Base-by-base conservation (phyloP, 306 rosid species). In the Fragaria nilgerrensis region DNA sequence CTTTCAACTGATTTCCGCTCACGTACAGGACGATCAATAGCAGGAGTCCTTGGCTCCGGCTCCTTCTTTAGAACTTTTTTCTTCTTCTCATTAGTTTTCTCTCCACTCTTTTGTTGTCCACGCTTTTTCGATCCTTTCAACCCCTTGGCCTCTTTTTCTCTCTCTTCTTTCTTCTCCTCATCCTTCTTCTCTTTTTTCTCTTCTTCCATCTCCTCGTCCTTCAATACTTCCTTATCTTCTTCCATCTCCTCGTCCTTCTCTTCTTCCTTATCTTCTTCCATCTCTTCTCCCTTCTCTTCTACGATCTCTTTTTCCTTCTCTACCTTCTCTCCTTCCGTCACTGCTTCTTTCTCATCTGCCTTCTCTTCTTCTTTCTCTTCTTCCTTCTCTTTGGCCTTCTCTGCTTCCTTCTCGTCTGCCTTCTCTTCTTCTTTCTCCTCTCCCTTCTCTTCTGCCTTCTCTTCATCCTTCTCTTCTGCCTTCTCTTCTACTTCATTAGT, bases 1-100 rank as follows among this genome's bases (percentile, higher is more conserved):
- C 99, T 91, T 85, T 96, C 99, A 83, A 96, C 99, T 44, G 90
- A 82, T 84, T 96, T 96, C 77, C 99, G 91, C 81, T 92, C 99
- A 27, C 99, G 96, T 41, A 92, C 89, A 37, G 99, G 99, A 74
- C 99, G 99, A 82, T 92, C 93, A 50, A 55, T 76, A 41, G 81
- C 39, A 45, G 98, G 99, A 84, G 99, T 92, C 89, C 82, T 83
- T 49, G 85, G 90, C 85, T 91, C 99, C 48, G 66, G 77, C 79
- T 81, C 85, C 78, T 85, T 81, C 74, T 52, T 59, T 44, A 64
- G 78, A 22, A 75, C 52, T 77, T 81, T 86, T 75, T 79, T 87
- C 47, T 48, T 91, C 86, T 85, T 89, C 76, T 47, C 79, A 72
- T 76, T 89, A 37, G 76, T 81, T 75, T 80, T 92, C 83, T 68